Evolutionary conservation across 1,139 yeast species (phyloP).

Genomic region (Diutina mesorugosa): DNA sequence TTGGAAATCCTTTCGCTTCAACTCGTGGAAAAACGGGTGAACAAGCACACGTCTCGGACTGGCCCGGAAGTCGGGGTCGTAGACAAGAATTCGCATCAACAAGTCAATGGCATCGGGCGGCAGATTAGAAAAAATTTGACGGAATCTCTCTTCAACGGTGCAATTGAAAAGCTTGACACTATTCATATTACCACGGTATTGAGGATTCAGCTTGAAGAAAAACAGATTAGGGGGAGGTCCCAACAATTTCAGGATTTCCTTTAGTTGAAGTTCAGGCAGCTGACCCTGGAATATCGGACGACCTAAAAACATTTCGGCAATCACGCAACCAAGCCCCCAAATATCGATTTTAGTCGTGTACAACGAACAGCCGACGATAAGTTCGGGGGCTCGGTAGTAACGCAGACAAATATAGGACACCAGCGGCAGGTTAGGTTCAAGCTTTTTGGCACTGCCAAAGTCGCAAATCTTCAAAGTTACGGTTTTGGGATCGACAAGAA

Average conservation of each 20-base stretch:
- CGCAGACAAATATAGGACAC: slow-evolving; percentile 73
- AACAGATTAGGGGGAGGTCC: slow-evolving; percentile 71
- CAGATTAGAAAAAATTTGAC: slow-evolving; percentile 56
- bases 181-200: slow-evolving; percentile 62
- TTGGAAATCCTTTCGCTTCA: slow-evolving; percentile 43
- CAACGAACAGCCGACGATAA: slow-evolving; percentile 63
- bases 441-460: slow-evolving; percentile 70
- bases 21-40: slow-evolving; percentile 60
- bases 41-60: slow-evolving; percentile 56
- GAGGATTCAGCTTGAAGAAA: slow-evolving; percentile 61
- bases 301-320: slow-evolving; percentile 75
- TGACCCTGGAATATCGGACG: slow-evolving; percentile 76
- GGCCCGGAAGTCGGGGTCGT: slow-evolving; percentile 58
- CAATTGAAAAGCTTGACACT: slow-evolving; percentile 57
- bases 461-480: slow-evolving; percentile 66
- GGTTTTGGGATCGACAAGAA: slow-evolving; percentile 56
- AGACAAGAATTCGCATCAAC: slow-evolving; percentile 54
- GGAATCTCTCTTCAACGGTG: slow-evolving; percentile 46
- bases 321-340: slow-evolving; percentile 80
- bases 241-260: slow-evolving; percentile 63
- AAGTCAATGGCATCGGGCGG: slow-evolving; percentile 63
- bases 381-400: slow-evolving; percentile 74
- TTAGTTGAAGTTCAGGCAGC: slow-evolving; percentile 58
- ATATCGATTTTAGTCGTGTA: slow-evolving; percentile 72
- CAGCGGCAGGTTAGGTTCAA: slow-evolving; percentile 62